Percentiles rank a stretch among this genome's conserved stretches.
Conservation (phyloP, 129 eudicot genomes). For the Centella asiatica region DNA sequence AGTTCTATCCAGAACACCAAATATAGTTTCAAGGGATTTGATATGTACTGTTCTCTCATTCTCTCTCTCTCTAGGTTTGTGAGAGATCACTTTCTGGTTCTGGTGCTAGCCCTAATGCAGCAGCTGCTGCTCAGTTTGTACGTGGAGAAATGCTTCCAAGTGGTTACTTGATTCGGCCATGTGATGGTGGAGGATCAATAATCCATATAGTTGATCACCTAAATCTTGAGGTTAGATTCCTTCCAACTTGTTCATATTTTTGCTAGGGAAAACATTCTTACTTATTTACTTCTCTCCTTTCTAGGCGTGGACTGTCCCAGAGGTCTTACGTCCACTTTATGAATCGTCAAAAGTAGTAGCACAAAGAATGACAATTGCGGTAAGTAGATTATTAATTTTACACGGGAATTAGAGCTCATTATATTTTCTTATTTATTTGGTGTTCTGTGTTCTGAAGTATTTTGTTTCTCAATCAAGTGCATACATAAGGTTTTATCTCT, state of each 20-base stretch:
- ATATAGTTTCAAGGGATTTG: neutral
- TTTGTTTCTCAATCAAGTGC: no score
- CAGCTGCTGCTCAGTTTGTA: slow-evolving; percentile 64
- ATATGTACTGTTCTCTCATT: neutral
- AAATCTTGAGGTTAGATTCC: slow-evolving; percentile 54
- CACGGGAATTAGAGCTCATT: neutral
- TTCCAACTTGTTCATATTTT: neutral
- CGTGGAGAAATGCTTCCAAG: slow-evolving; percentile 93
- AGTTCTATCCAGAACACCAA: neutral
- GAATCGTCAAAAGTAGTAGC: slow-evolving; percentile 89
- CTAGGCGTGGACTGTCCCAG: slow-evolving; percentile 96
- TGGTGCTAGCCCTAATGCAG: slow-evolving; percentile 77
- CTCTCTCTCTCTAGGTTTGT: slow-evolving; percentile 47
- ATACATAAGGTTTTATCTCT: no score
- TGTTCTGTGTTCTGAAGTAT: neutral
- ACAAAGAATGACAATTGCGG: slow-evolving; percentile 85
- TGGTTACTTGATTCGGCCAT: slow-evolving; percentile 86
- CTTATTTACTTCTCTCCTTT: neutral
- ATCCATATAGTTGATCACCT: slow-evolving; percentile 95
- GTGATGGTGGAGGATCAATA: slow-evolving; percentile 96
- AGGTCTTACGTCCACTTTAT: slow-evolving; percentile 91
- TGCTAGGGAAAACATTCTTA: slow-evolving; percentile 3
- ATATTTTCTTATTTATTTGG: neutral
- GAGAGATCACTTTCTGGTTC: slow-evolving; percentile 97
- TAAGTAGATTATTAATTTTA: slow-evolving; percentile 25